These are phyloP conservation scores for Rhizophora apiculata DNA, from an alignment of 345 rosid genomes.

Conservation along the genomic window DNA sequence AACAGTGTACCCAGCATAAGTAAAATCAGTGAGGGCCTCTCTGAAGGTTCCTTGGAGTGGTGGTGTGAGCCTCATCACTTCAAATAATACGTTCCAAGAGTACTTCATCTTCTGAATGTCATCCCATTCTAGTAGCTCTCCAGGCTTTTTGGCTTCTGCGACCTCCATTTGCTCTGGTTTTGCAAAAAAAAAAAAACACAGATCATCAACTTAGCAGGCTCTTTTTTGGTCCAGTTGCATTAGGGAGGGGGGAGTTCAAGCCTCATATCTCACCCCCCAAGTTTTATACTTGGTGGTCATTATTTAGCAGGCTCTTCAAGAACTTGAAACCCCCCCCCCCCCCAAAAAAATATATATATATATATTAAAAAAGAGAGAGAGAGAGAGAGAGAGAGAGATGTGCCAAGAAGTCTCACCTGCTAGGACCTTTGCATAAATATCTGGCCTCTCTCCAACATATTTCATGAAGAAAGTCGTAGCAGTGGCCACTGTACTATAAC, in stretches of 20 bases:
- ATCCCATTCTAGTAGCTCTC: conserved; percentile 41
- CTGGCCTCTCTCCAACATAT: conserved; percentile 50
- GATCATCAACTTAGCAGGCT: no score
- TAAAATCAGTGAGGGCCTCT: conserved; percentile 43
- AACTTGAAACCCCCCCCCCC: not conserved
- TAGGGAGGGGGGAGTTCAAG: no score
- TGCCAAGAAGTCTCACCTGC: conserved; percentile 25
- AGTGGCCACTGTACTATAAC: conserved; percentile 55
- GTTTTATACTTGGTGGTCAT: no score
- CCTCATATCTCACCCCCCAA: no score
- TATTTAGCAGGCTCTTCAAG: not conserved
- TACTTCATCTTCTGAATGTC: conserved; percentile 54
- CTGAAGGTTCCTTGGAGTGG: conserved; percentile 56
- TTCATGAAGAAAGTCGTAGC: conserved; percentile 57
- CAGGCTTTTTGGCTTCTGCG: conserved; percentile 20
- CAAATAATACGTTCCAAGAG: conserved; percentile 41
- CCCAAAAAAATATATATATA: no score
- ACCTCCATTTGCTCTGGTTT: conserved; percentile 44
- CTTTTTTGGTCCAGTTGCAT: no score
- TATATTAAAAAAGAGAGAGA: not conserved
- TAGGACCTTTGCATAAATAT: conserved; percentile 36
- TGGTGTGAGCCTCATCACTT: conserved; percentile 53
- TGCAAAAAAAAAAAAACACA: not conserved
- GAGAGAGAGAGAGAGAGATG: not conserved
- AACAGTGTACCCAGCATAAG: conserved; percentile 45